Conservation (phyloP, 768 basidiomycete species). For the Boletus tylopilopsis region DNA sequence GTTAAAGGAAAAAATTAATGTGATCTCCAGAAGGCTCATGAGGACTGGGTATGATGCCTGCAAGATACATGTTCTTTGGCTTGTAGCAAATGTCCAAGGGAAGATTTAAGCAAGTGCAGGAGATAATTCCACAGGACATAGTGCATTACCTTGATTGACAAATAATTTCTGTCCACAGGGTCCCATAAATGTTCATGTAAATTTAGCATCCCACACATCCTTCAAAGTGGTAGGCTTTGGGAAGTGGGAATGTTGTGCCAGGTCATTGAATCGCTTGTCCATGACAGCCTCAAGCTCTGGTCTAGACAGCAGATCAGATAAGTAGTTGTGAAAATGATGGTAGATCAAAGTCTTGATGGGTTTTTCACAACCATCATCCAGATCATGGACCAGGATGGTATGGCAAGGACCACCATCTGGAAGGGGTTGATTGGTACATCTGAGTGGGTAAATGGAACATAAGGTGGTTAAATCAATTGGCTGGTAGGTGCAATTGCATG, state of each 20-base stretch:
- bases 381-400: too few relatives aligned
- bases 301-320: neutral
- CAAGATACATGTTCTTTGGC: conserved; percentile 32
- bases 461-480: too few relatives aligned
- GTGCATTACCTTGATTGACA: conserved; percentile 9
- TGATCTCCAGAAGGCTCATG: conserved; percentile 23
- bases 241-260: neutral
- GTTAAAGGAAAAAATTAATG: conserved; percentile 30
- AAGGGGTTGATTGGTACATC: too few relatives aligned
- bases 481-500: too few relatives aligned
- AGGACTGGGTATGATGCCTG: conserved; percentile 30
- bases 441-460: too few relatives aligned
- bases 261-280: conserved; percentile 4
- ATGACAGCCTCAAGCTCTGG: conserved; percentile 8
- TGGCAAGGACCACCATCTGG: too few relatives aligned
- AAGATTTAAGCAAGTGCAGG: conserved; percentile 33
- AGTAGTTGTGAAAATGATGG: conserved; percentile 3
- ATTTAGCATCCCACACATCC: conserved; percentile 4
- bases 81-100: neutral
- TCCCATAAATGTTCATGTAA: neutral
- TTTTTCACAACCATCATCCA: too few relatives aligned
- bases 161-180: conserved; percentile 16
- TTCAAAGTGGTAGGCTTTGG: neutral
- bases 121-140: conserved; percentile 31
- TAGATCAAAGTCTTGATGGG: conserved; percentile 2